Conservation (phyloP, 2,329 filamentous ascomycete genomes). For the Penicillium thymicola region DNA sequence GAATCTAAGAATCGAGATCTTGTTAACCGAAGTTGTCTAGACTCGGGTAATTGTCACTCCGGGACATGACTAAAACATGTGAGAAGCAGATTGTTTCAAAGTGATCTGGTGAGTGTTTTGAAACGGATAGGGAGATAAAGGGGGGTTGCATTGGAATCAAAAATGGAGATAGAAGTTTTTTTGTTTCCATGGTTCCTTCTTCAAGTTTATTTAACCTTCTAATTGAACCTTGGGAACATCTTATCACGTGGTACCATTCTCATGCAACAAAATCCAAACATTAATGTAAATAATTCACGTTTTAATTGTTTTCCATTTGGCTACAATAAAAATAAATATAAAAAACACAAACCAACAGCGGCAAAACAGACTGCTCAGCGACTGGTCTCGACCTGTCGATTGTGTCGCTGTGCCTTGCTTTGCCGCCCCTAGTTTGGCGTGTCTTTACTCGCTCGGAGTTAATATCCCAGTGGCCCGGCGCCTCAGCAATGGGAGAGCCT, state of each 20-base stretch:
- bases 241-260: constrained; percentile 18
- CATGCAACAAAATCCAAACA: constrained; percentile 8
- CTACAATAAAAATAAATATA: not conserved
- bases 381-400: constrained; percentile 14
- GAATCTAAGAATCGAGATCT: constrained; percentile 2
- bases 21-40: not conserved
- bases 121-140: not conserved
- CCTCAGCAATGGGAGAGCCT: constrained; percentile 11
- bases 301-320: not conserved
- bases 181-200: not conserved
- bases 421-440: constrained; percentile 25
- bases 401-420: constrained; percentile 23
- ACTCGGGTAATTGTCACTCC: not conserved
- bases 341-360: constrained; percentile 28
- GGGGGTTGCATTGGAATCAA: no score
- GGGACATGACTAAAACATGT: not conserved
- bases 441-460: constrained; percentile 16
- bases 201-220: not conserved
- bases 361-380: constrained; percentile 20
- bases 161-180: not conserved
- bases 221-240: not conserved
- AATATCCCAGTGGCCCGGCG: constrained; percentile 11
- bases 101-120: not conserved
- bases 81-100: not conserved
- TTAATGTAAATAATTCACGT: not conserved